Evolutionary conservation across 1,284 basidiomycete genomes (phyloP).

Genomic region (Boletellus deceptivus): DNA sequence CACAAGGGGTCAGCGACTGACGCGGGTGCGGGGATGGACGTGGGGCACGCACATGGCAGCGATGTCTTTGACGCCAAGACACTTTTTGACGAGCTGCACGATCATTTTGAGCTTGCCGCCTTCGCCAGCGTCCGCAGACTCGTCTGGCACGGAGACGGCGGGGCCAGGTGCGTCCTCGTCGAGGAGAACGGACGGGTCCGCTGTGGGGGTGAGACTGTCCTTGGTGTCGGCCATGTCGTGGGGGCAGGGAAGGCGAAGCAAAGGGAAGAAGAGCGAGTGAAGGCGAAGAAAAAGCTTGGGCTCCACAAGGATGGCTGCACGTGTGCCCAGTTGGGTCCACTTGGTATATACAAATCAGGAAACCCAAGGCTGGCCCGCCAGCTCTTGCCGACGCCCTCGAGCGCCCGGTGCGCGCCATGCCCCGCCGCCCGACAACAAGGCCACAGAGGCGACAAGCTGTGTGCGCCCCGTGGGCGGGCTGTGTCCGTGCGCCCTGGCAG

Average conservation of each 20-base stretch:
- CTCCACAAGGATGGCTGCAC: slow-evolving; percentile 17
- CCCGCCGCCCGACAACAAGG: too few relatives aligned
- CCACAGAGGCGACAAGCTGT: too few relatives aligned
- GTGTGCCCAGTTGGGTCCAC: slow-evolving; percentile 13
- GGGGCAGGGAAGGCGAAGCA: background rate
- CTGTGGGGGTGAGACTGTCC: slow-evolving; percentile 5
- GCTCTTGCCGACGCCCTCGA: too few relatives aligned
- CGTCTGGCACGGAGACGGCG: slow-evolving; percentile 71
- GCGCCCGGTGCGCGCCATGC: too few relatives aligned
- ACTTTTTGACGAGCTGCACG: slow-evolving; percentile 83
- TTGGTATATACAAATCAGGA: slow-evolving; percentile 15
- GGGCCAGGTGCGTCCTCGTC: slow-evolving; percentile 60
- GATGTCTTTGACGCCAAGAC: slow-evolving; percentile 86
- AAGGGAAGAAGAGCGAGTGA: background rate
- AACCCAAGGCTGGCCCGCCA: background rate
- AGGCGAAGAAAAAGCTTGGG: slow-evolving; percentile 4
- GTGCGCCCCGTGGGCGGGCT: too few relatives aligned
- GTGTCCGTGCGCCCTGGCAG: too few relatives aligned
- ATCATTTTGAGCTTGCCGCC: slow-evolving; percentile 92
- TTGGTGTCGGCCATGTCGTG: slow-evolving; percentile 21
- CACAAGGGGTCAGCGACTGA: slow-evolving; percentile 7
- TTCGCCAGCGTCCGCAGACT: slow-evolving; percentile 67
- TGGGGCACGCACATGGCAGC: slow-evolving; percentile 73
- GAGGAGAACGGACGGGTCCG: slow-evolving; percentile 1
- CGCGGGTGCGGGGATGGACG: background rate